Evolutionary conservation across 2,329 filamentous ascomycete species (phyloP).

Genomic region (Hymenoscyphus infarciens): DNA sequence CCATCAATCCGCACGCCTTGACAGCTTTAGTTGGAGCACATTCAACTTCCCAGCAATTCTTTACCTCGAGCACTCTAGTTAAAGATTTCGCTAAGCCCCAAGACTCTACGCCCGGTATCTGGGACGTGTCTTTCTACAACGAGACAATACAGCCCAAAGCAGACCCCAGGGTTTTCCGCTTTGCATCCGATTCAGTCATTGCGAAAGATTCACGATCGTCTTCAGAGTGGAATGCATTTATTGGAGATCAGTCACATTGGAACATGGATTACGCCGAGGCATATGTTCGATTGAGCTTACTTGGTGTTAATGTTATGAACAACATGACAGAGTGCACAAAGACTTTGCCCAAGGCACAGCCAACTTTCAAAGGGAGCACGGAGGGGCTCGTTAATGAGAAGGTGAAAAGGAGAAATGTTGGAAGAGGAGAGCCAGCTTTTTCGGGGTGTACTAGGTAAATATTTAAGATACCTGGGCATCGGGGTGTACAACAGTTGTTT

Average conservation of each 20-base stretch:
- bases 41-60: constrained; percentile 47
- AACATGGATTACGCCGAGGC: constrained; percentile 49
- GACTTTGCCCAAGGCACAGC: constrained; percentile 41
- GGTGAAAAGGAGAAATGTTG: neutral
- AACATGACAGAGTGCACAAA: constrained; percentile 52
- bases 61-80: constrained; percentile 40
- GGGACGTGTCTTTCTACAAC: constrained; percentile 42
- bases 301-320: constrained; percentile 56
- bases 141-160: constrained; percentile 41
- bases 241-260: constrained; percentile 39
- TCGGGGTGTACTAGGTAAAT: neutral
- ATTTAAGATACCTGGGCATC: neutral
- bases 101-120: constrained; percentile 49
- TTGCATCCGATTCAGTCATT: constrained; percentile 13
- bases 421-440: neutral
- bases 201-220: constrained; percentile 29
- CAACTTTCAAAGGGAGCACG: neutral
- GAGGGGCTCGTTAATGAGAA: neutral
- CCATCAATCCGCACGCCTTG: constrained; percentile 45
- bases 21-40: constrained; percentile 55
- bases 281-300: constrained; percentile 51
- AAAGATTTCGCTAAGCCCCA: constrained; percentile 40
- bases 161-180: constrained; percentile 17
- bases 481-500: neutral
- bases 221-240: constrained; percentile 40